These are phyloP conservation scores for Quercus phellos DNA, from an alignment of 331 rosid genomes.

Conservation along the genomic window DNA sequence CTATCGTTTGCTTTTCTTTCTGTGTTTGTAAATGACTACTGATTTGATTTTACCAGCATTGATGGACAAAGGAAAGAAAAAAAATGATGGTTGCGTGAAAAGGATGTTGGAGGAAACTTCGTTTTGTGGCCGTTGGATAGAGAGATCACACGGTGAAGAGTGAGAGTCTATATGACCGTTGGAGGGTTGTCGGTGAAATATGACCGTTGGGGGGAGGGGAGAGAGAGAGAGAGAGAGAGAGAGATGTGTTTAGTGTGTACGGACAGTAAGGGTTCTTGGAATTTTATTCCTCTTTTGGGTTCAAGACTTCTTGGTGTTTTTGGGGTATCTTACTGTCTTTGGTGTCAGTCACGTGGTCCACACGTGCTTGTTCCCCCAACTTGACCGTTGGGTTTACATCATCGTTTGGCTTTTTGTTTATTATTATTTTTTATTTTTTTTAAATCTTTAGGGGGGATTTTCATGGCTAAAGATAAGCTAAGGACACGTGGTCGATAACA, in stretches of 20 bases:
- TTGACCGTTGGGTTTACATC: slow-evolving; percentile 53
- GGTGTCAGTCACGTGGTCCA: slow-evolving; percentile 28
- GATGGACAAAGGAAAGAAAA: slow-evolving; percentile 9
- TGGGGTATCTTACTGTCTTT: not conserved
- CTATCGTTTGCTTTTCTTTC: slow-evolving; percentile 29
- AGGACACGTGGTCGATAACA: not conserved
- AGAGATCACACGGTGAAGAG: slow-evolving; percentile 50
- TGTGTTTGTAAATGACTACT: slow-evolving; percentile 27
- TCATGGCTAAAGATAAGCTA: not conserved
- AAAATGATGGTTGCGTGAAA: slow-evolving; percentile 22
- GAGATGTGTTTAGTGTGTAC: slow-evolving; percentile 13
- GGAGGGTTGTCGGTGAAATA: slow-evolving; percentile 65
- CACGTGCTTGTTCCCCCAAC: slow-evolving; percentile 48
- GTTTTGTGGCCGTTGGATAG: slow-evolving; percentile 32
- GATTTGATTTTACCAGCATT: slow-evolving; percentile 35
- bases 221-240: not conserved
- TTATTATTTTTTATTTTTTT: not conserved
- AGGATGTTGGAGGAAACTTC: slow-evolving; percentile 10
- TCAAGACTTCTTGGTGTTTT: not conserved
- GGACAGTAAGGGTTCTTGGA: not conserved
- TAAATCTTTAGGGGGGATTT: too few relatives aligned
- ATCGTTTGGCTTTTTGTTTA: not conserved
- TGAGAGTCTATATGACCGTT: slow-evolving; percentile 57
- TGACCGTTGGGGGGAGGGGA: slow-evolving; percentile 59
- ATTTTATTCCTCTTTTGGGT: not conserved